Evolutionary conservation across 2,329 filamentous ascomycete species (phyloP), one percentile per base, ranked within the genome.

Genomic region (Fusarium pseudonygamai): DNA sequence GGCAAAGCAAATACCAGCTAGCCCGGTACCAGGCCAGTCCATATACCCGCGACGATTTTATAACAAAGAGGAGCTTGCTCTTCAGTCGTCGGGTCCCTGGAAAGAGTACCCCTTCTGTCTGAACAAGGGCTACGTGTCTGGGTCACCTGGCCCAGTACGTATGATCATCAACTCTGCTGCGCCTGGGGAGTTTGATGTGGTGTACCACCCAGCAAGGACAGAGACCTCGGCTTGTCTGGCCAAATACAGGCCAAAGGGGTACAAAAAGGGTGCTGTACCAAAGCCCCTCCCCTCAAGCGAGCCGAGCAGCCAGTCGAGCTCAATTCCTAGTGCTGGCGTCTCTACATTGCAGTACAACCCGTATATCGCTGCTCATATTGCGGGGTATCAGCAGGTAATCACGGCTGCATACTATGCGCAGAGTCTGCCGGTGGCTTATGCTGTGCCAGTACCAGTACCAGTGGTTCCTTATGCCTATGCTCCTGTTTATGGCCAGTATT

Each of bases 31-130:
- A 14, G 34, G 26, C 9, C 18, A 28, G 4, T 18, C 13, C 1
- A 56, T 22, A 5, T 72, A 72, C 26, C 68, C 69, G 7, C 37
- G 64, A 1, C 28, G 8, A 15, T 60, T 72, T 16, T 3, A 58
- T 6, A 72, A 72, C 22, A 72, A 20, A 13, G 69, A 72, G 11
- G 4, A 5, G 8, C 20, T 72, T 18, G 22, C 36, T 13, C 42
- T 72, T 6, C 32, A 45, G 13, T 40, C 45, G 12, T 12, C n/a
- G 7, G 64, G 69, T 3, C 36, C 68, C 11, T 69, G 64, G 69
- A 53, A 20, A 14, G 69, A 72, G 9, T 64, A 68, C 13, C 68
- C 69, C 5, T 64, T 72, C 7, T 60, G 43, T 18, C 26, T 72
- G n/a, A 72, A 69, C 18, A 55, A 62, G 6, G 26, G 36, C 15